Evolutionary conservation across 352 stramenopile species (phyloP).

Genomic region (Pythium apleroticum): DNA sequence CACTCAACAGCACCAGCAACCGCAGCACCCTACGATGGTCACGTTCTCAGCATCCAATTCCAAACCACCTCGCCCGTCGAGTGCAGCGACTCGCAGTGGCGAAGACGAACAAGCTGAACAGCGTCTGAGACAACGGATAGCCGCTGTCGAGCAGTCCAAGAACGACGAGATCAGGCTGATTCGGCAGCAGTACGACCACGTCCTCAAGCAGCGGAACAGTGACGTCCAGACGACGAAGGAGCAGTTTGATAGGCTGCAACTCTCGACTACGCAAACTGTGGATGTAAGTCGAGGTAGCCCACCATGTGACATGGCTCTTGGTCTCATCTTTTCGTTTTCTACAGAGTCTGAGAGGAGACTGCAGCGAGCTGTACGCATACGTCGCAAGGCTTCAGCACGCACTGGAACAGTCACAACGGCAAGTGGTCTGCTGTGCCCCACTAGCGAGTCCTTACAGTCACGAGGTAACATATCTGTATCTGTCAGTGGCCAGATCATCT

Average conservation of each 20-base stretch:
- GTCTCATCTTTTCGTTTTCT: not conserved
- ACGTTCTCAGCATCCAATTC: not conserved
- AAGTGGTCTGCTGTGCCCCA: not conserved
- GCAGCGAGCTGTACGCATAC: conserved; percentile 66
- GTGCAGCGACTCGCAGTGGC: not conserved
- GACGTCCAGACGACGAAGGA: conserved; percentile 38
- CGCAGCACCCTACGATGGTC: conserved; percentile 5
- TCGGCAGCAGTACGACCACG: conserved; percentile 72
- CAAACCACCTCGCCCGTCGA: conserved; percentile 19
- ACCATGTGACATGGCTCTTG: not conserved
- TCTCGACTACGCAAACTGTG: conserved; percentile 34
- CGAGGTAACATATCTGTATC: no score
- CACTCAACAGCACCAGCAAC: conserved; percentile 26
- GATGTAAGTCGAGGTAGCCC: conserved; percentile 36
- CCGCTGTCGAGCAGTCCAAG: conserved; percentile 57
- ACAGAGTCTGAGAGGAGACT: conserved; percentile 68
- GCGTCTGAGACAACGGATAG: conserved; percentile 49
- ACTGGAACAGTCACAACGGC: conserved; percentile 30
- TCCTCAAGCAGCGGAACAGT: conserved; percentile 49
- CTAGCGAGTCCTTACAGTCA: no score
- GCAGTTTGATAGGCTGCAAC: conserved; percentile 42
- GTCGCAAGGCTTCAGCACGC: conserved; percentile 39
- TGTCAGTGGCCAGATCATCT: conserved; percentile 20
- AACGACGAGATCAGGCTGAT: conserved; percentile 72
- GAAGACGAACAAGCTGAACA: conserved; percentile 31